These are phyloP conservation scores for Hypoxylon lenormandii DNA, from an alignment of 495 filamentous ascomycete genomes.

Conservation along the genomic window DNA sequence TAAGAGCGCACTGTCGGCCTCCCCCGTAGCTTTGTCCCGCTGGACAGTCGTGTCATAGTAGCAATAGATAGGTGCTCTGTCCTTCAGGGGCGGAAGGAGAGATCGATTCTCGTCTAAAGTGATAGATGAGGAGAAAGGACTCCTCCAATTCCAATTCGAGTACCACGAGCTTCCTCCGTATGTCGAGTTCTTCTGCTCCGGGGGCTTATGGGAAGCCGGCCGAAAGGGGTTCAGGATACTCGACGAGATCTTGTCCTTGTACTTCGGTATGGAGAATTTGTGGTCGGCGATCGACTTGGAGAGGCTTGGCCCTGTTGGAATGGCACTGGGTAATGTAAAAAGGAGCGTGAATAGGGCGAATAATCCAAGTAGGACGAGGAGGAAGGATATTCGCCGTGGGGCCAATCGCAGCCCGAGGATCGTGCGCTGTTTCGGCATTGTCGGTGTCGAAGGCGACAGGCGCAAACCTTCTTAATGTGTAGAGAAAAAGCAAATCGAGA, in stretches of 20 bases:
- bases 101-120: slow-evolving; percentile 87
- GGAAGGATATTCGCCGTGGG: slow-evolving; percentile 59
- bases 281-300: slow-evolving; percentile 54
- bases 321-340: slow-evolving; percentile 60
- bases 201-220: slow-evolving; percentile 78
- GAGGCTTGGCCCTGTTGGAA: slow-evolving; percentile 55
- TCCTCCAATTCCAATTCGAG: slow-evolving; percentile 84
- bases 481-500: slow-evolving; percentile 20
- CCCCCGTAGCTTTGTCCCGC: slow-evolving; percentile 68
- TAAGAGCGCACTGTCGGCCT: slow-evolving; percentile 81
- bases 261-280: slow-evolving; percentile 60
- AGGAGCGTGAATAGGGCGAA: slow-evolving; percentile 62
- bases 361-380: slow-evolving; percentile 58
- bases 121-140: slow-evolving; percentile 84
- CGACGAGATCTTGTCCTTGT: slow-evolving; percentile 59
- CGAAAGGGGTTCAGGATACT: slow-evolving; percentile 69
- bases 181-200: slow-evolving; percentile 78
- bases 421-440: slow-evolving; percentile 66
- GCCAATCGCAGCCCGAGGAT: slow-evolving; percentile 60
- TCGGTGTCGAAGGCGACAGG: slow-evolving; percentile 4
- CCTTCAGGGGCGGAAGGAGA: slow-evolving; percentile 81
- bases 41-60: slow-evolving; percentile 81
- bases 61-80: slow-evolving; percentile 86
- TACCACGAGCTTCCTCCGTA: slow-evolving; percentile 86
- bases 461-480: slow-evolving; percentile 17